A percentile compares a stretch with the other conserved stretches of the same genome.
phyloP scores from a whole-genome alignment of 345 rosid species.

The Bretschneidera sinensis region DNA sequence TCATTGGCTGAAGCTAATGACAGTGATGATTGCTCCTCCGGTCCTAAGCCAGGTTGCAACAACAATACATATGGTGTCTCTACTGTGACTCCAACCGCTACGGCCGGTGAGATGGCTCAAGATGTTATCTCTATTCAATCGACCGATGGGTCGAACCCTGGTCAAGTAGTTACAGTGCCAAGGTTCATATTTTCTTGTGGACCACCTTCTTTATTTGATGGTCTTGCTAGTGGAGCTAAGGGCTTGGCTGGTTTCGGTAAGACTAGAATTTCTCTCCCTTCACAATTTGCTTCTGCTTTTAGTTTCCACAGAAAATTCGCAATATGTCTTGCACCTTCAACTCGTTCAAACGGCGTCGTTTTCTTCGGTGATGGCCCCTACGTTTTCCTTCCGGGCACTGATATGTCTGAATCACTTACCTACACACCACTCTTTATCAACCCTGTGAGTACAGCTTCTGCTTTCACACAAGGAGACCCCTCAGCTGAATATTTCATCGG shows the following conservation, averaged over 20 bases:
- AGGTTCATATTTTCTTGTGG: slow-evolving; percentile 43
- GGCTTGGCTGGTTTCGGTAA: slow-evolving; percentile 71
- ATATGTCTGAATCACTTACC: slow-evolving; percentile 34
- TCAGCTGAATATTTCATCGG: slow-evolving; percentile 66
- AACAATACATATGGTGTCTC: slow-evolving; percentile 56
- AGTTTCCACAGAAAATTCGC: slow-evolving; percentile 57
- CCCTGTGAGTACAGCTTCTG: slow-evolving; percentile 50
- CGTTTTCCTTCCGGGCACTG: slow-evolving; percentile 44
- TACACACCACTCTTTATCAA: slow-evolving; percentile 58
- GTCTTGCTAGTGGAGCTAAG: slow-evolving; percentile 40
- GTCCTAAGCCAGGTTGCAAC: slow-evolving; percentile 63
- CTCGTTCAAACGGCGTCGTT: slow-evolving; percentile 34
- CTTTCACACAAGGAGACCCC: slow-evolving; percentile 34
- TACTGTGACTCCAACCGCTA: slow-evolving; percentile 33
- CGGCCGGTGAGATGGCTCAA: slow-evolving; percentile 45
- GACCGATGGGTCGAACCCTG: slow-evolving; percentile 61
- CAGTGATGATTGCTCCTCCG: slow-evolving; percentile 42
- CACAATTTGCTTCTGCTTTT: slow-evolving; percentile 49
- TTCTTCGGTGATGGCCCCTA: slow-evolving; percentile 60
- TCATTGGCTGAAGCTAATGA: slow-evolving; percentile 39
- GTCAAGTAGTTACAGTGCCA: slow-evolving; percentile 31
- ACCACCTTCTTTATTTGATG: slow-evolving; percentile 32
- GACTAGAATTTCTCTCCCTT: slow-evolving; percentile 40
- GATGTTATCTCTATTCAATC: slow-evolving; percentile 60
- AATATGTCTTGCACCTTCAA: slow-evolving; percentile 41